phyloP scores from a whole-genome alignment of 768 basidiomycete species.

The Holtermannia corniformis region DNA sequence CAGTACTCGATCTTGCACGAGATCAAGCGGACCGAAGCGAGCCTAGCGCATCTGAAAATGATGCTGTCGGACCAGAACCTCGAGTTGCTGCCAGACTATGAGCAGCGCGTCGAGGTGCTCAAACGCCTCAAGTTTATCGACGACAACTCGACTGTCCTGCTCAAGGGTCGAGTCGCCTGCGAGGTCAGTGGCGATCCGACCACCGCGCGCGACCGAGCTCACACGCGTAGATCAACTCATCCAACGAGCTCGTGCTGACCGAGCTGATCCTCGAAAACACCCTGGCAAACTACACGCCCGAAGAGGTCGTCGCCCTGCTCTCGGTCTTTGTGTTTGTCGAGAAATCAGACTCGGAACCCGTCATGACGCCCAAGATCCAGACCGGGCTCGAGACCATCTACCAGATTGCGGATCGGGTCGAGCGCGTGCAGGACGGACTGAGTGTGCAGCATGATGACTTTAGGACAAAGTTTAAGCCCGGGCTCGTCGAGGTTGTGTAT shows the following conservation, averaged over 20 bases:
- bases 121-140: slow-evolving; percentile 89
- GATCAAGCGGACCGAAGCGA: slow-evolving; percentile 61
- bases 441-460: slow-evolving; percentile 72
- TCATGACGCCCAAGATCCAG: slow-evolving; percentile 66
- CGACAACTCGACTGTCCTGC: slow-evolving; percentile 84
- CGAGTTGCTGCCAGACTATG: slow-evolving; percentile 92
- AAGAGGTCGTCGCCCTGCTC: slow-evolving; percentile 90
- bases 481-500: slow-evolving; percentile 90
- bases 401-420: slow-evolving; percentile 67
- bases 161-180: slow-evolving; percentile 96
- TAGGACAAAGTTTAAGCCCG: slow-evolving; percentile 71
- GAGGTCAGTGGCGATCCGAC: slow-evolving; percentile 53
- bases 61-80: slow-evolving; percentile 93
- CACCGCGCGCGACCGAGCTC: background rate
- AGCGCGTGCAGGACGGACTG: slow-evolving; percentile 65
- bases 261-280: slow-evolving; percentile 96
- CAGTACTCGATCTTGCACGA: slow-evolving; percentile 72
- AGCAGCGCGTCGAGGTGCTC: slow-evolving; percentile 82
- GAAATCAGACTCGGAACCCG: slow-evolving; percentile 83
- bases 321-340: slow-evolving; percentile 98
- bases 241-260: slow-evolving; percentile 90
- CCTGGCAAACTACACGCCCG: slow-evolving; percentile 77
- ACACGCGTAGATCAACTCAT: slow-evolving; percentile 76
- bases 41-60: slow-evolving; percentile 67
- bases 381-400: slow-evolving; percentile 70